Percentiles rank a stretch among this genome's conserved stretches.
These are phyloP conservation scores for Selaginella tamariscina DNA, from an alignment of 75 land plant genomes.

Conservation along the genomic window DNA sequence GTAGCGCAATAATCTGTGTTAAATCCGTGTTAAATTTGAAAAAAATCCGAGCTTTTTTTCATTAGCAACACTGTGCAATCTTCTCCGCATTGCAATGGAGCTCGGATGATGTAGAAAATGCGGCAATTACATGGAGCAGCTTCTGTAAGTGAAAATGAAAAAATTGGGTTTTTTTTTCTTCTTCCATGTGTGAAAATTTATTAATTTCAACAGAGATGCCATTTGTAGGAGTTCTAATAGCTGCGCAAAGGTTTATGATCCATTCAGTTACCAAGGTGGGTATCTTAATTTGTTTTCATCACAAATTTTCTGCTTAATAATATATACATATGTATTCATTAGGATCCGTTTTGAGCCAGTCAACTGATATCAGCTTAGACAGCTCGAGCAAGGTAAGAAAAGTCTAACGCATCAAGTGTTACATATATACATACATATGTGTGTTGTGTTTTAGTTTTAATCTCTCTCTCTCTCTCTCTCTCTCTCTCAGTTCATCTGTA, in stretches of 20 bases:
- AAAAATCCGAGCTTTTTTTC: no score
- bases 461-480: no score
- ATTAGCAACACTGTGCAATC: no score
- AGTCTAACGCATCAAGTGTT: no score
- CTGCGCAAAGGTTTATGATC: not conserved
- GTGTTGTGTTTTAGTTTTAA: not conserved
- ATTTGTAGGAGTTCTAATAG: not conserved
- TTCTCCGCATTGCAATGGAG: not conserved
- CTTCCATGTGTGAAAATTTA: not conserved
- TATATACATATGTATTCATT: not conserved
- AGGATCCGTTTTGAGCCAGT: not conserved
- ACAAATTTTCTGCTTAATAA: not conserved
- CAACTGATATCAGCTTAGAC: not conserved
- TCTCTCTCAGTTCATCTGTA: no score
- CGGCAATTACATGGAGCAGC: not conserved
- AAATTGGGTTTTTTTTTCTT: not conserved
- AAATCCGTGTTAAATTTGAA: no score
- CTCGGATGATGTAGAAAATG: not conserved
- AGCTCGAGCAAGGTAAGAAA: not conserved
- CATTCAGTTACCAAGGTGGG: not conserved
- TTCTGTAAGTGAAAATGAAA: not conserved
- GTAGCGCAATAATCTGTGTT: no score
- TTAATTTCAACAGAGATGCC: not conserved
- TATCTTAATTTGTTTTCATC: not conserved
- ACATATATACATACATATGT: not conserved